Percentiles rank a stretch among this genome's conserved stretches.
Conservation (phyloP, 225 moss, liverwort and hornwort genomes). For the Ulota crispa region DNA sequence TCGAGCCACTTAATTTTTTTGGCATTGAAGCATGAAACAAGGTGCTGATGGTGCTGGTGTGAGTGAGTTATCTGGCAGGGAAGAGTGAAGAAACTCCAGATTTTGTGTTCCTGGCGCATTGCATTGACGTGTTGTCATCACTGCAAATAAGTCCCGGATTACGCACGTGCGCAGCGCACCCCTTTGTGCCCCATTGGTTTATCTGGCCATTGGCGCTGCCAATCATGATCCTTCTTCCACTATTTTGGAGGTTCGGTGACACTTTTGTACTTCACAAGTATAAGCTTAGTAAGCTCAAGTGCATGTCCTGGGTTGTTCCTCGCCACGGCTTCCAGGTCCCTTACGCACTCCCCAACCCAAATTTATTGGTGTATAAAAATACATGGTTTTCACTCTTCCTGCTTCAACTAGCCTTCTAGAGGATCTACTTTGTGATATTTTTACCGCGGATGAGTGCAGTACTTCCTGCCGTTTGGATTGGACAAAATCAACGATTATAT, state of each 20-base stretch:
- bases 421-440: background rate
- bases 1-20: background rate
- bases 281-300: constrained; percentile 48
- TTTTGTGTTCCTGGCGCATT: constrained; percentile 90
- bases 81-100: constrained; percentile 65
- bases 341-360: background rate
- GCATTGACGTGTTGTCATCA: constrained; percentile 71
- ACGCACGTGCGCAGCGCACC: constrained; percentile 60
- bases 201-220: constrained; percentile 35
- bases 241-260: constrained; percentile 51
- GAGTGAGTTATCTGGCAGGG: constrained; percentile 33
- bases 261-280: constrained; percentile 79
- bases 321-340: constrained; percentile 86
- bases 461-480: constrained; percentile 55
- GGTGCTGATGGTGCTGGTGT: background rate
- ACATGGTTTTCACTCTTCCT: too few relatives aligned
- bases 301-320: constrained; percentile 86
- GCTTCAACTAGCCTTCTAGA: background rate
- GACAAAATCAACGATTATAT: constrained; percentile 52
- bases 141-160: constrained; percentile 61
- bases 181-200: constrained; percentile 57
- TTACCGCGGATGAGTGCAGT: constrained; percentile 24
- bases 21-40: background rate
- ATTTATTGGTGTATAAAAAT: background rate
- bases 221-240: background rate